phyloP scores from a whole-genome alignment of 2,329 filamentous ascomycete genomes.

The Talaromyces sp. region DNA sequence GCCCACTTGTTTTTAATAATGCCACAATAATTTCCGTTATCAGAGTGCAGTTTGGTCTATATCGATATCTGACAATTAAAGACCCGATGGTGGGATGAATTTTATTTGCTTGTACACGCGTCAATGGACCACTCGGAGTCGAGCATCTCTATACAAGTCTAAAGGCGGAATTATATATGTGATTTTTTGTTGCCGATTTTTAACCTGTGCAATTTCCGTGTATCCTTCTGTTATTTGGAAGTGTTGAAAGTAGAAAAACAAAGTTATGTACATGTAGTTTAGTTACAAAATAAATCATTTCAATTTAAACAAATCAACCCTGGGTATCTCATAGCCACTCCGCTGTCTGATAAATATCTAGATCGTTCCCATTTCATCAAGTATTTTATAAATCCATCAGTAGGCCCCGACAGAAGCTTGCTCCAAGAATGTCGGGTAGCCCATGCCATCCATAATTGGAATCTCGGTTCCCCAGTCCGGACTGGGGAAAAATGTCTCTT shows the following conservation, averaged over 20 bases:
- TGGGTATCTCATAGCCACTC: not conserved
- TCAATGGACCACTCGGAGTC: too few relatives aligned
- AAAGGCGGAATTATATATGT: not conserved
- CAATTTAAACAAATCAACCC: not conserved
- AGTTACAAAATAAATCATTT: not conserved
- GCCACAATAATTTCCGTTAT: not conserved
- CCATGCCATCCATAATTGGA: slow-evolving; percentile 6
- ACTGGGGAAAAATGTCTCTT: not conserved
- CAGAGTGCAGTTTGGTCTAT: too few relatives aligned
- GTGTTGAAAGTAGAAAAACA: not conserved
- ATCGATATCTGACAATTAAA: too few relatives aligned
- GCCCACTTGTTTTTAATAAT: not conserved
- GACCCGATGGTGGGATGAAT: too few relatives aligned
- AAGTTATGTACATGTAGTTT: not conserved
- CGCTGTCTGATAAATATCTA: not conserved
- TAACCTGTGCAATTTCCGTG: not conserved
- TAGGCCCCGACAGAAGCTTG: not conserved
- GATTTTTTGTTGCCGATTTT: not conserved
- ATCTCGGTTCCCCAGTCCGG: slow-evolving; percentile 6
- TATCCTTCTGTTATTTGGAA: not conserved
- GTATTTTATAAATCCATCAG: not conserved
- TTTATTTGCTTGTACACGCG: too few relatives aligned
- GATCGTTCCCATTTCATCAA: not conserved
- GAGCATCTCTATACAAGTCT: too few relatives aligned
- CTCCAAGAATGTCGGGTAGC: slow-evolving; percentile 2